Evolutionary conservation across 805 yeast genomes (phyloP).

Genomic region (Spathaspora hagerdaliae): DNA sequence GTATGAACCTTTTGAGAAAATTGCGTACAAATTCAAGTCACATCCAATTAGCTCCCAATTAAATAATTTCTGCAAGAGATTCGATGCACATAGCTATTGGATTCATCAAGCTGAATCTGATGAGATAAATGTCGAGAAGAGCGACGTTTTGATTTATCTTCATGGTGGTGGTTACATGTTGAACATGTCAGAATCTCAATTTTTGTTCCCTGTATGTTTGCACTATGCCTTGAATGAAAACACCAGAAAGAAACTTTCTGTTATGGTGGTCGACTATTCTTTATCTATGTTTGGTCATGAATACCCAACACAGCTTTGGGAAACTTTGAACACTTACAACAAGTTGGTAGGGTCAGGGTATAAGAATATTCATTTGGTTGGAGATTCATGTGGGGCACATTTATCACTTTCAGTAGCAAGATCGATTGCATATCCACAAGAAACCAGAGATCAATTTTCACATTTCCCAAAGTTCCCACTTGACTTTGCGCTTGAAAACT

Average conservation of each 20-base stretch:
- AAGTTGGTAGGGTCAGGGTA: conserved; percentile 16
- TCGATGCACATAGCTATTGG: conserved; percentile 28
- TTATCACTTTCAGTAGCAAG: conserved; percentile 17
- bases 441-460: conserved; percentile 19
- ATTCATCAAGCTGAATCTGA: conserved; percentile 20
- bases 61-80: conserved; percentile 8
- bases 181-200: conserved; percentile 23
- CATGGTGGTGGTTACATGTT: conserved; percentile 35
- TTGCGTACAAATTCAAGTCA: conserved; percentile 10
- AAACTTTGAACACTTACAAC: conserved; percentile 22
- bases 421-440: conserved; percentile 26
- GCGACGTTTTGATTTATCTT: conserved; percentile 17
- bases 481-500: conserved; percentile 10
- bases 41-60: conserved; percentile 8
- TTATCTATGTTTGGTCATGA: conserved; percentile 24
- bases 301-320: conserved; percentile 28
- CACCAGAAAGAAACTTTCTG: conserved; percentile 12
- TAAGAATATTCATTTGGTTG: conserved; percentile 28
- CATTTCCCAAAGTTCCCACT: conserved; percentile 13
- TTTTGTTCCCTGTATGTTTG: conserved; percentile 22
- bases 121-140: not conserved
- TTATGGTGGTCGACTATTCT: conserved; percentile 26
- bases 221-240: conserved; percentile 19
- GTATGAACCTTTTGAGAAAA: conserved; percentile 15
- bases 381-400: conserved; percentile 43